Percentiles rank a stretch among this genome's conserved stretches.
Evolutionary conservation across 140 eudicot species (phyloP).

Genomic region (Cichorium intybus): DNA sequence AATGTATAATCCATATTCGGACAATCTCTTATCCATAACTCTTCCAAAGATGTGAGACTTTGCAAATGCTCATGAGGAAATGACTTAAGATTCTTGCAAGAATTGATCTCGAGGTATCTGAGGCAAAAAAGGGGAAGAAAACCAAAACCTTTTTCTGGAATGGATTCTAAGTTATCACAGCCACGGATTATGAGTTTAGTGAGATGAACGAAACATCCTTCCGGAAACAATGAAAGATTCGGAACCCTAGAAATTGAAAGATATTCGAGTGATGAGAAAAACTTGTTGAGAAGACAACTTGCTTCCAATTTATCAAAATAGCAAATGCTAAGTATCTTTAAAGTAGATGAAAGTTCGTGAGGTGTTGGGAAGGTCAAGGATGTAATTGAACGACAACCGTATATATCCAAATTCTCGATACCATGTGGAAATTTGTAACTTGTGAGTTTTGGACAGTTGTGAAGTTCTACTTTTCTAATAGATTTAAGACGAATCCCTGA

Average conservation of each 20-base stretch:
- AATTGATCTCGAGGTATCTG: background rate
- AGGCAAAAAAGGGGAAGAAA: constrained; percentile 4
- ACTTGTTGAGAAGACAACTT: constrained; percentile 7
- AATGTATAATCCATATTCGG: constrained; percentile 12
- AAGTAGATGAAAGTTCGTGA: constrained; percentile 9
- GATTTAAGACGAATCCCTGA: background rate
- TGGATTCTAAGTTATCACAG: constrained; percentile 25
- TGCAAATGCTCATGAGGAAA: constrained; percentile 19
- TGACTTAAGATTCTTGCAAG: constrained; percentile 22
- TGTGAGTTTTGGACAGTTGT: background rate
- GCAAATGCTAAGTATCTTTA: background rate
- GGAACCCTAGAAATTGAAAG: background rate
- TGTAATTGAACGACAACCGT: background rate
- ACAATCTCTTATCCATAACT: background rate
- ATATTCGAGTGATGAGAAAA: constrained; percentile 11
- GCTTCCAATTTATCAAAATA: constrained; percentile 1
- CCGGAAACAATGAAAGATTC: constrained; percentile 7
- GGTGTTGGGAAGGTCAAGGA: constrained; percentile 17
- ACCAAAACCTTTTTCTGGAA: constrained; percentile 26
- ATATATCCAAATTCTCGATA: background rate
- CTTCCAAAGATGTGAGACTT: constrained; percentile 19
- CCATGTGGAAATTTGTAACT: constrained; percentile 9
- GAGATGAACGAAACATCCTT: constrained; percentile 23
- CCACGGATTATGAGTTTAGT: background rate
- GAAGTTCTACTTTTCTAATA: background rate